These are phyloP conservation scores for Handroanthus guayacan DNA, from an alignment of 257 asterid genomes.

Conservation along the genomic window DNA sequence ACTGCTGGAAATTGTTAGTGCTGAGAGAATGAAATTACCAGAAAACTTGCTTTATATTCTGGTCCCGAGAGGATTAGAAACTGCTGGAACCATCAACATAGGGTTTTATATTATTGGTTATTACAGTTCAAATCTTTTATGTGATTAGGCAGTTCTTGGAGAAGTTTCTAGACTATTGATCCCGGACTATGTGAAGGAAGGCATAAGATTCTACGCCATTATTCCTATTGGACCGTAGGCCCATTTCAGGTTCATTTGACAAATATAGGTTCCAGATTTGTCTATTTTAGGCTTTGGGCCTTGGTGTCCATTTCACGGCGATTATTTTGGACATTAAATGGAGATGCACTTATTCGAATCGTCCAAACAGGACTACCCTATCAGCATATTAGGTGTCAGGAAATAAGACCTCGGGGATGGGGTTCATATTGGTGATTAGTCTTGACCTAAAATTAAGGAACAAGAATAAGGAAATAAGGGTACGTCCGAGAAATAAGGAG, in stretches of 20 bases:
- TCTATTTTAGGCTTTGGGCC: background rate
- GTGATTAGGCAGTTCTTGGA: background rate
- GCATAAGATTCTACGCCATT: background rate
- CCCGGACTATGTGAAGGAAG: background rate
- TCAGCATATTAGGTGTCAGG: too few relatives aligned
- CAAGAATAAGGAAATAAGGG: too few relatives aligned
- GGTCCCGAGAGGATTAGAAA: conserved; percentile 11
- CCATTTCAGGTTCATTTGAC: background rate
- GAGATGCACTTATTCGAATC: too few relatives aligned
- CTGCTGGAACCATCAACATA: conserved; percentile 27
- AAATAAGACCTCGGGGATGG: too few relatives aligned
- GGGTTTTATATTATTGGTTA: conserved; percentile 1
- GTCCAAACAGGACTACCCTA: too few relatives aligned
- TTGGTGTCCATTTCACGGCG: background rate
- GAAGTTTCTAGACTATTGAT: conserved; percentile 37
- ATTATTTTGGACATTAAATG: too few relatives aligned
- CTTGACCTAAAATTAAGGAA: too few relatives aligned
- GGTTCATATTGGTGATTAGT: too few relatives aligned
- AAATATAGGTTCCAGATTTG: background rate
- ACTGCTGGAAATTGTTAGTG: background rate
- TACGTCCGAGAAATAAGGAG: too few relatives aligned
- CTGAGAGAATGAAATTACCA: background rate
- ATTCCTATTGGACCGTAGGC: background rate
- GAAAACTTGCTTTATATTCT: background rate
- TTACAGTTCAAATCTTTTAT: background rate